Base-by-base conservation (phyloP, 164 flowering plant genomes). In the Sextonia rubra region DNA sequence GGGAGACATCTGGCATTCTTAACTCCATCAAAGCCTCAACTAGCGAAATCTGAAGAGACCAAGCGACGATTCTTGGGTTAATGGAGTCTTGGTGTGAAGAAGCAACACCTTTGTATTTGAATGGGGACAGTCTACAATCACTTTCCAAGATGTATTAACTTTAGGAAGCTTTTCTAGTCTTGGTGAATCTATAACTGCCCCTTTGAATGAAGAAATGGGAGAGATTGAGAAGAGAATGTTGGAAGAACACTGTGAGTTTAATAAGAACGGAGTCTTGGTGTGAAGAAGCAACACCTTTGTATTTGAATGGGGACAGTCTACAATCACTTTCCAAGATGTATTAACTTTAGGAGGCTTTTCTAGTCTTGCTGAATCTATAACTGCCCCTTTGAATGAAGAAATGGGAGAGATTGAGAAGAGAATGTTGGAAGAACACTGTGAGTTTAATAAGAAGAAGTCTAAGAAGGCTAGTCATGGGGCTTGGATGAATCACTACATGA, bases 121-220 rank as follows among this genome's bases (percentile, higher is more conserved):
- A 6, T 85, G 88, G 84, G 87, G 87, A 3, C 83, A 83, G 32
- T 77, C 80, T 0, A 80, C 82, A 0, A 52, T 83, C 1, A 82
- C 84, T 0, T 29, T 83, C 3, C 85, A 82, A 48, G 85, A 85
- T 73, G 20, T 77, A 60, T 56, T 81, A 37, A 70, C 83, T 55
- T 68, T 85, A 8, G 82, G 86, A 1, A 81, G 83, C 0, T 81
- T 52, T 47, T 68, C 83, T 24, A 75, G 78, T 75, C 58, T 78
- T 20, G 82, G 85, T 32, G 77, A 69, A 22, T 70, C 76, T 23
- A 76, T 74, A 20, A 73, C 48, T 2, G 47, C 7, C 20, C 65
- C 68, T 67, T 37, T 23, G 18, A 24, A 27, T 3, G 26, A 47
- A 12, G 78, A 79, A 1, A 20, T 52, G 52, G 4, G 20, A 1